A percentile compares a stretch with the other conserved stretches of the same genome.
Evolutionary conservation across 1,284 basidiomycete species (phyloP).

Genomic region (Marasmius sp.): DNA sequence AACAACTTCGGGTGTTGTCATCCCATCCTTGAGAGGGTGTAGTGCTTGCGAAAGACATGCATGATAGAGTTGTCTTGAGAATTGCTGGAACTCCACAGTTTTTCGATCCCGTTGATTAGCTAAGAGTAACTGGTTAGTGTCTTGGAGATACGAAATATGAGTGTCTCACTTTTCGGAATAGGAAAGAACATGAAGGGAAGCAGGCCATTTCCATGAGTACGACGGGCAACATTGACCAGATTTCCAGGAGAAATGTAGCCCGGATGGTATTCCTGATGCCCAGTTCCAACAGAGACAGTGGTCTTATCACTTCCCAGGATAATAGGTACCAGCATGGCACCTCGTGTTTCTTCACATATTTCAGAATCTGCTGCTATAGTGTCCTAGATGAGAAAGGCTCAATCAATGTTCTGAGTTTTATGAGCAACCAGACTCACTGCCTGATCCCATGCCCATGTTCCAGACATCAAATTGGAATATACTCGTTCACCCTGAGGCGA

Average conservation of each 20-base stretch:
- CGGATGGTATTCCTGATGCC: not conserved
- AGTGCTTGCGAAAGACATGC: not conserved
- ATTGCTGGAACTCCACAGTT: not conserved
- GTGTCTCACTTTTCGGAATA: not conserved
- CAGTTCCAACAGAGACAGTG: not conserved
- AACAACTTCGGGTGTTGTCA: slow-evolving; percentile 20
- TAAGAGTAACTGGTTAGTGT: not conserved
- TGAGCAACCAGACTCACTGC: not conserved
- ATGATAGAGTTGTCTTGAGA: not conserved
- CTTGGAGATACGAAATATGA: not conserved
- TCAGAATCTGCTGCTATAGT: not conserved
- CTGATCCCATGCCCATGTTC: slow-evolving; percentile 23
- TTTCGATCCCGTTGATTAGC: not conserved
- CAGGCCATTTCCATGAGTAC: not conserved
- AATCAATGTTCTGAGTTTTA: not conserved
- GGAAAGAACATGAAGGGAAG: not conserved
- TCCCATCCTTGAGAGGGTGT: not conserved
- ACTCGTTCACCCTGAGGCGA: too few relatives aligned
- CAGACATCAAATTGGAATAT: too few relatives aligned
- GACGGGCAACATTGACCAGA: not conserved
- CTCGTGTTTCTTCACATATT: not conserved
- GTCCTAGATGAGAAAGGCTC: not conserved
- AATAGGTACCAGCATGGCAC: not conserved
- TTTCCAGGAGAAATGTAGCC: too few relatives aligned
- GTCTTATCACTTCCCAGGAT: not conserved